Evolutionary conservation across 805 yeast species (phyloP), one percentile per base, ranked within the genome.

Genomic region (Ogataea philodendri): DNA sequence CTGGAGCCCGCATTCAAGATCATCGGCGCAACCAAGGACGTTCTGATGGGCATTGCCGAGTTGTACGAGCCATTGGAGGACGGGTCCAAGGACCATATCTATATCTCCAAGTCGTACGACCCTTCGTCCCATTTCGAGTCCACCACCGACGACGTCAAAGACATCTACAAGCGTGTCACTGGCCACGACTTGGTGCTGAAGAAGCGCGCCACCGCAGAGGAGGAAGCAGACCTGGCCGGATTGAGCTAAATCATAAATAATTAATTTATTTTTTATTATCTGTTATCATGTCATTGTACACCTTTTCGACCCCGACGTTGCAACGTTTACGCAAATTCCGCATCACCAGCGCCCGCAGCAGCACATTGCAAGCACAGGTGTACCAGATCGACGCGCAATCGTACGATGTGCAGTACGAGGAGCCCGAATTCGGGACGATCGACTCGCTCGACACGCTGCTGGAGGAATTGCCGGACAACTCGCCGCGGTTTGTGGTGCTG

Each of bases 101-200:
- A 65, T 63, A 71, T 93, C 39, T 87, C 97, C 23, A 84, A 76
- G 66, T 84, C 95, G 41, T 93, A 88, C 60, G 98, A 93, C 60
- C 83, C 97, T 1, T 74, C 95, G 7, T 87, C 96, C 7, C 98
- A 93, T 65, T 93, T 93, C 59, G 98, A 93, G 65, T 69, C 89
- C 26, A 84, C 95, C 52, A 93, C 98, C 24, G 97, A 93, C 60
- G 97, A 93, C 61, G 95, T 93, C 51, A 88, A 87, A 65, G 96
- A 90, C 61, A 74, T 93, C 35, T 93, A 93, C 63, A 81, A 81
- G 62, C 78, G 97, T 61, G 81, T 93, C 46, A 84, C 84, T 21
- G 97, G 97, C 32, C 84, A 86, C 60, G 96, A 95, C 13, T 74
- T 93, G 53, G 94, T 84, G 15, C 74, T 89, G 49, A 81, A 87